Percentiles rank a stretch among this genome's conserved stretches.
Evolutionary conservation across 352 stramenopile species (phyloP).

Genomic region (Globisporangium ultimum): DNA sequence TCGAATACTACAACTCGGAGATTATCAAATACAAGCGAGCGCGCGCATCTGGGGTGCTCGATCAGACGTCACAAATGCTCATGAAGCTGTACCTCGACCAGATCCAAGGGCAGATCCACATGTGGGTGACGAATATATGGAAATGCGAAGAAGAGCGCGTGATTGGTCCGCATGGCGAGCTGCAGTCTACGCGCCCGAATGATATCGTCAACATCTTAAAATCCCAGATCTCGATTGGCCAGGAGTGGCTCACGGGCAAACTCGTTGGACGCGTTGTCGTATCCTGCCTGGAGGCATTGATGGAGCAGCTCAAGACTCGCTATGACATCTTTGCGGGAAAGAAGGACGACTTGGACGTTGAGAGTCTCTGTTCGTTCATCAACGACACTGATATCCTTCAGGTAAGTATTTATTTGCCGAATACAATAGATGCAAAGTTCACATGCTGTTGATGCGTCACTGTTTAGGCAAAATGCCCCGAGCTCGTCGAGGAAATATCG

Average conservation of each 20-base stretch:
- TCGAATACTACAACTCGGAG: constrained; percentile 87
- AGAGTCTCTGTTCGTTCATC: constrained; percentile 84
- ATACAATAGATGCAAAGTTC: not conserved
- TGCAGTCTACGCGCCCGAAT: constrained; percentile 77
- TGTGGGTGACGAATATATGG: constrained; percentile 85
- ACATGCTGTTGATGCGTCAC: too few species aligned
- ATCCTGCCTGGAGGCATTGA: constrained; percentile 64
- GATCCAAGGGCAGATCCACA: constrained; percentile 76
- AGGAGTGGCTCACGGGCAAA: constrained; percentile 74
- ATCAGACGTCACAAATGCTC: constrained; percentile 63
- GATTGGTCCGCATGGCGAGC: constrained; percentile 49
- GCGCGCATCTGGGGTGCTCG: constrained; percentile 59
- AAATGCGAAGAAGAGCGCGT: constrained; percentile 73
- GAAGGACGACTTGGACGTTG: constrained; percentile 49
- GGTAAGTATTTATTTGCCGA: constrained; percentile 17
- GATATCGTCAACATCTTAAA: constrained; percentile 88
- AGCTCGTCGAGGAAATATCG: constrained; percentile 80
- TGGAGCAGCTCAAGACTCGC: constrained; percentile 69
- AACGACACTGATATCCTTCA: constrained; percentile 83
- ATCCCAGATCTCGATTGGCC: constrained; percentile 80
- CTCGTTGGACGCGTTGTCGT: constrained; percentile 67
- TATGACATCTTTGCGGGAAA: constrained; percentile 52
- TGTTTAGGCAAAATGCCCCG: constrained; percentile 65
- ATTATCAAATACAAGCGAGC: constrained; percentile 84
- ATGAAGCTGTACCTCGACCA: constrained; percentile 75